These are phyloP conservation scores for Dichotomocladium elegans DNA, from an alignment of 371 early-diverging fungal species.

Conservation along the genomic window DNA sequence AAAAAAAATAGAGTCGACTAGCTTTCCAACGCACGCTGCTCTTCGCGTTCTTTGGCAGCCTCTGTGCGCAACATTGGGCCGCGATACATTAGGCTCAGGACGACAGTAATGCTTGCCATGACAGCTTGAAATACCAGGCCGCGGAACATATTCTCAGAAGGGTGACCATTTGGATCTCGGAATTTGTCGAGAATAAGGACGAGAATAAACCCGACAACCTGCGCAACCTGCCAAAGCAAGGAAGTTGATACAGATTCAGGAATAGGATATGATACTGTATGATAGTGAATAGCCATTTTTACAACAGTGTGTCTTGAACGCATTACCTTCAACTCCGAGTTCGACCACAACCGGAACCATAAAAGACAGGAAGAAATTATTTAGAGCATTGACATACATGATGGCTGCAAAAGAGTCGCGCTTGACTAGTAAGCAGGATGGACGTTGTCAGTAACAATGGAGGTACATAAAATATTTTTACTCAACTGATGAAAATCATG, in stretches of 20 bases:
- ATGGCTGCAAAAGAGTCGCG: slow-evolving; percentile 33
- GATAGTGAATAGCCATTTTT: not conserved
- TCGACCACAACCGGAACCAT: slow-evolving; percentile 40
- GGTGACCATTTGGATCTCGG: slow-evolving; percentile 30
- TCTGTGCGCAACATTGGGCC: slow-evolving; percentile 28
- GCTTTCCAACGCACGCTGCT: not conserved
- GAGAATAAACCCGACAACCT: slow-evolving; percentile 28
- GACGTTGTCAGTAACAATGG: not conserved
- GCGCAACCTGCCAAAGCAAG: slow-evolving; percentile 34
- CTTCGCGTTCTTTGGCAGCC: slow-evolving; percentile 1
- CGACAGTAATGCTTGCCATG: slow-evolving; percentile 21
- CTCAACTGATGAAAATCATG: slow-evolving; percentile 46
- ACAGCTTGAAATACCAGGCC: slow-evolving; percentile 38
- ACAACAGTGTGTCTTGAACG: too few relatives aligned
- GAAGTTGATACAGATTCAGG: slow-evolving; percentile 38
- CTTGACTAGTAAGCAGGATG: slow-evolving; percentile 22
- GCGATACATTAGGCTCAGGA: slow-evolving; percentile 28
- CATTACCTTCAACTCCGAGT: slow-evolving; percentile 38
- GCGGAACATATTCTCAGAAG: slow-evolving; percentile 30
- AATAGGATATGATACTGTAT: slow-evolving; percentile 9
- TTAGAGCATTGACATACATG: slow-evolving; percentile 27
- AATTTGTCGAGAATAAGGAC: slow-evolving; percentile 32
- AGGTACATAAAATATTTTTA: not conserved
- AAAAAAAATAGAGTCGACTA: too few relatives aligned
- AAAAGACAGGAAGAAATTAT: slow-evolving; percentile 35